Conservation (phyloP, 2,329 filamentous ascomycete genomes). For the Phaeoacremonium minimum region DNA sequence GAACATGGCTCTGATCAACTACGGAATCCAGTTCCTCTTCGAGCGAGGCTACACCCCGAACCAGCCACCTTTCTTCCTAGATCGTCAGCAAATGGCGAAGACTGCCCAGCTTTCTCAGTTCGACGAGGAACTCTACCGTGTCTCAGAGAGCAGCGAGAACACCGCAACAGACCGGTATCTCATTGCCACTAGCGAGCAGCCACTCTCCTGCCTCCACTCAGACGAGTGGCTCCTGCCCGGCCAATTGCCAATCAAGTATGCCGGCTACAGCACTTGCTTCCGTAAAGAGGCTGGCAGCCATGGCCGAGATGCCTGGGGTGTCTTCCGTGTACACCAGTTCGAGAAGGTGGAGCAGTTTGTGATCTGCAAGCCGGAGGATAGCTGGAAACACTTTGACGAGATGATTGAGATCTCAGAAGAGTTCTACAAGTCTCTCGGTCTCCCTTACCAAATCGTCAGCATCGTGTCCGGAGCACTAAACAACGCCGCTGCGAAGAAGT, state of each 20-base stretch:
- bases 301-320: slow-evolving; percentile 79
- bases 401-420: slow-evolving; percentile 92
- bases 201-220: slow-evolving; percentile 86
- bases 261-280: slow-evolving; percentile 93
- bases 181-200: slow-evolving; percentile 85
- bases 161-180: slow-evolving; percentile 65
- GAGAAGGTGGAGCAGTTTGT: slow-evolving; percentile 44
- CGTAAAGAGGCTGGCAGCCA: slow-evolving; percentile 91
- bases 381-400: slow-evolving; percentile 87
- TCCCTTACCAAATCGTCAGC: slow-evolving; percentile 87
- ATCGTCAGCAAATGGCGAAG: slow-evolving; percentile 94
- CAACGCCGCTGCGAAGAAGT: slow-evolving; percentile 83
- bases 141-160: no score
- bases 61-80: slow-evolving; percentile 91
- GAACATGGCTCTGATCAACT: slow-evolving; percentile 92
- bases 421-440: slow-evolving; percentile 85
- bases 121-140: slow-evolving; percentile 97
- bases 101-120: slow-evolving; percentile 96
- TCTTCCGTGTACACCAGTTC: slow-evolving; percentile 97
- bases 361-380: slow-evolving; percentile 41
- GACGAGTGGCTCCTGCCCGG: slow-evolving; percentile 86
- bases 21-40: slow-evolving; percentile 84
- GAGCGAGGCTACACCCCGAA: slow-evolving; percentile 77
- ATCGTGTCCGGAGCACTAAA: slow-evolving; percentile 97
- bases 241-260: slow-evolving; percentile 87